Evolutionary conservation across 2,329 filamentous ascomycete genomes (phyloP).

Genomic region (Pseudogymnoascus sp.): DNA sequence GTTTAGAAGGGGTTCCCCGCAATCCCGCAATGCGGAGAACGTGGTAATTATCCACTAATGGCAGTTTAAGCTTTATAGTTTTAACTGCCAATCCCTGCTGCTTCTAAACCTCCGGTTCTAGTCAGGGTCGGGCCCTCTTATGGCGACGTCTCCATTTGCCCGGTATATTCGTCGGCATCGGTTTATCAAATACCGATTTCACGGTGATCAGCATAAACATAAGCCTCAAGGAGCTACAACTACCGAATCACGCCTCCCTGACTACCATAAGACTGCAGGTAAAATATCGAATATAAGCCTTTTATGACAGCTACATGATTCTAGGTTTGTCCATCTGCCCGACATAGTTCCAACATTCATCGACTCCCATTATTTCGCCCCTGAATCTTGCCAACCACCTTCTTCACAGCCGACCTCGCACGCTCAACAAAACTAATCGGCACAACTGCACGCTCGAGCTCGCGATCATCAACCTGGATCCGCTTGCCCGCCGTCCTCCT

Average conservation of each 20-base stretch:
- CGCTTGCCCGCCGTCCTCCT: conserved; percentile 69
- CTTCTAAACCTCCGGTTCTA: background rate
- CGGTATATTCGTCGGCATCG: background rate
- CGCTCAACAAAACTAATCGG: conserved; percentile 82
- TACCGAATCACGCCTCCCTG: background rate
- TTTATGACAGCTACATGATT: conserved; percentile 5
- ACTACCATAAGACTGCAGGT: background rate
- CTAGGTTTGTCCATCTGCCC: background rate
- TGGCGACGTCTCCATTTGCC: background rate
- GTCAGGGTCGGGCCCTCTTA: background rate
- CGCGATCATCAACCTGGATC: conserved; percentile 86
- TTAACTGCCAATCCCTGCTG: conserved; percentile 3
- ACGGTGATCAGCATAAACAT: background rate
- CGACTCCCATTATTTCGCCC: conserved; percentile 3
- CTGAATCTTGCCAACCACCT: conserved; percentile 52
- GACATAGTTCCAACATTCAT: conserved; percentile 1
- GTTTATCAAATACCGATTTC: background rate
- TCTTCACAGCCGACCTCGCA: conserved; percentile 69
- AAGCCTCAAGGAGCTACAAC: background rate
- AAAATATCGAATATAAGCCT: conserved; percentile 9
- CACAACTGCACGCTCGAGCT: conserved; percentile 83
- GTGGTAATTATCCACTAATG: conserved; percentile 1
- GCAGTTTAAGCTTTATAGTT: conserved; percentile 9
- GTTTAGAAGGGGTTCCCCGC: background rate
- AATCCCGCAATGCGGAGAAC: background rate